A percentile compares a stretch with the other conserved stretches of the same genome.
Evolutionary conservation across 257 asterid genomes (phyloP).

Genomic region (Scutellaria galericulata): DNA sequence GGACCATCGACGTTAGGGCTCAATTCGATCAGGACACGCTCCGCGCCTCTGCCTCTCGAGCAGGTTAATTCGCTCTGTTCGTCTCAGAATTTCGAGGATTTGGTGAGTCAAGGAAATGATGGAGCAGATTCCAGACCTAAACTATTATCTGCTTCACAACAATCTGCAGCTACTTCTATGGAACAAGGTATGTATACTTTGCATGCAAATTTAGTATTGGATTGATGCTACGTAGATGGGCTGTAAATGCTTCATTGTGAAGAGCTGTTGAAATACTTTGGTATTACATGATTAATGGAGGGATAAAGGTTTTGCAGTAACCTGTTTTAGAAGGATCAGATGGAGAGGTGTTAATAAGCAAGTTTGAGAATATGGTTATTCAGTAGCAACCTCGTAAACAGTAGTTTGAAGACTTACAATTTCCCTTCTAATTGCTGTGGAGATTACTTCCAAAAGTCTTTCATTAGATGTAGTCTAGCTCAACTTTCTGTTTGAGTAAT

Average conservation of each 20-base stretch:
- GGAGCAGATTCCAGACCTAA: slow-evolving; percentile 35
- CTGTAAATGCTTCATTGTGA: not conserved
- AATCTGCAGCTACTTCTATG: slow-evolving; percentile 40
- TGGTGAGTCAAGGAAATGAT: slow-evolving; percentile 34
- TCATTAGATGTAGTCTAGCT: slow-evolving; percentile 7
- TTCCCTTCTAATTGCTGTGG: slow-evolving; percentile 14
- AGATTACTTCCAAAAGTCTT: slow-evolving; percentile 3
- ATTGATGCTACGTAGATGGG: slow-evolving; percentile 30
- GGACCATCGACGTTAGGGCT: slow-evolving; percentile 67
- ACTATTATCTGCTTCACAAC: slow-evolving; percentile 38
- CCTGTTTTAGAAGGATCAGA: slow-evolving; percentile 1
- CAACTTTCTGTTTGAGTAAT: slow-evolving; percentile 7
- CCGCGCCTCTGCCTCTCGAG: slow-evolving; percentile 56
- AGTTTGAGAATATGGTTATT: not conserved
- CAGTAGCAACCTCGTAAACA: slow-evolving; percentile 5
- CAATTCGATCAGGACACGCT: slow-evolving; percentile 76
- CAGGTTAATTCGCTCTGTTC: slow-evolving; percentile 40
- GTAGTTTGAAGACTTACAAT: slow-evolving; percentile 14
- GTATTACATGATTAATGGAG: not conserved
- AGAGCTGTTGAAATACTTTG: not conserved
- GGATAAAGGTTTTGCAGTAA: not conserved
- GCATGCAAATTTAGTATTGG: not conserved
- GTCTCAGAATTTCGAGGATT: slow-evolving; percentile 36
- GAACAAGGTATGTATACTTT: slow-evolving; percentile 49
- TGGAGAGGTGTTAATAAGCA: slow-evolving; percentile 24